Conservation (phyloP, 1,284 basidiomycete species). For the Trichosporon sp. region DNA sequence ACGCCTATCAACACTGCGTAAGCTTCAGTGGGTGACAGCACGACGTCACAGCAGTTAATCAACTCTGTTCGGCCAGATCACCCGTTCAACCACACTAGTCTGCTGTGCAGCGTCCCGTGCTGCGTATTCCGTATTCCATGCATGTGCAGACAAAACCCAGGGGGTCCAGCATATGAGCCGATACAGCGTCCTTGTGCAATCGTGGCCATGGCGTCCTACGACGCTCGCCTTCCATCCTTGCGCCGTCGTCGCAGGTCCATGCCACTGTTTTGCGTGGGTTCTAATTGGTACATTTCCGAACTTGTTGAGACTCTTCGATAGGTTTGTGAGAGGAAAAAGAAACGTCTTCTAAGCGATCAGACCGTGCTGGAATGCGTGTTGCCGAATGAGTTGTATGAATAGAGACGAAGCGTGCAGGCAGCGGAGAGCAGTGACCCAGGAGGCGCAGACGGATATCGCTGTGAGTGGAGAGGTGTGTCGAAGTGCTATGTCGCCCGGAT, state of each 20-base stretch:
- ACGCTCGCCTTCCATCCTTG: background rate
- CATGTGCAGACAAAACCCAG: background rate
- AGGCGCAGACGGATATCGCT: background rate
- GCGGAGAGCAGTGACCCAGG: background rate
- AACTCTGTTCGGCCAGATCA: background rate
- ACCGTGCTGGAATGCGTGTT: slow-evolving; percentile 2
- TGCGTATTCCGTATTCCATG: background rate
- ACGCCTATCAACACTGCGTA: background rate
- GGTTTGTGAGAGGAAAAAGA: background rate
- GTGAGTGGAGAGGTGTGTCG: background rate
- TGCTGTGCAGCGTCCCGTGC: background rate
- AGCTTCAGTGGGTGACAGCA: background rate
- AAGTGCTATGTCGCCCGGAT: background rate
- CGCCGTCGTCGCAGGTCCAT: background rate
- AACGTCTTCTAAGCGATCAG: slow-evolving; percentile 5
- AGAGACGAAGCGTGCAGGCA: slow-evolving; percentile 8
- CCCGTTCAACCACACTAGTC: background rate
- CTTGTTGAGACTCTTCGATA: background rate
- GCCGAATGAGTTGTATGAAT: background rate
- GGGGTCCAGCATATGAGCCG: background rate
- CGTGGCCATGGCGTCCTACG: background rate
- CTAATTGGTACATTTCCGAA: slow-evolving; percentile 10
- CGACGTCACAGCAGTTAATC: background rate
- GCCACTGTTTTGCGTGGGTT: slow-evolving; percentile 1
- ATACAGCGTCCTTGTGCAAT: slow-evolving; percentile 1